Conservation (phyloP, 2,329 filamentous ascomycete species). For the Fusarium continuum region DNA sequence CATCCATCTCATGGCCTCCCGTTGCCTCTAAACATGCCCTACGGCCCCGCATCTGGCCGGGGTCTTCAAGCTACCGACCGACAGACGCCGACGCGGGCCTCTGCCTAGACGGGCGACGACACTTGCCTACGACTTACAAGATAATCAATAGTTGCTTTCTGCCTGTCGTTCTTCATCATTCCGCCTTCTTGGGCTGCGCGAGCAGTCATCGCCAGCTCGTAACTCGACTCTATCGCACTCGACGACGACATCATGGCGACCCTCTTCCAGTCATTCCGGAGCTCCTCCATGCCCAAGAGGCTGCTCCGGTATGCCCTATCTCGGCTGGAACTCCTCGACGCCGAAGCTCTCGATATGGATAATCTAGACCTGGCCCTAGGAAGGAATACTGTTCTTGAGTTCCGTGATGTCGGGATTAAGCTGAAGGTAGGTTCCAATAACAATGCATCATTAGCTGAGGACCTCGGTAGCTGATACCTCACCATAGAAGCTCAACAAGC, state of each 20-base stretch:
- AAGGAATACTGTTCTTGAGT: conserved; percentile 82
- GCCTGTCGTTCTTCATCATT: conserved; percentile 5
- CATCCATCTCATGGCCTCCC: conserved; percentile 33
- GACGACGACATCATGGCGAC: conserved; percentile 67
- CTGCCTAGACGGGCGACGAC: conserved; percentile 17
- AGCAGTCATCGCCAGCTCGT: conserved; percentile 31
- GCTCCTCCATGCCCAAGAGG: conserved; percentile 85
- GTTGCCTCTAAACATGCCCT: conserved; percentile 46
- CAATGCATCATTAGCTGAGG: conserved; percentile 12
- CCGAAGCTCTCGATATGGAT: conserved; percentile 84
- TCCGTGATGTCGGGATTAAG: conserved; percentile 85
- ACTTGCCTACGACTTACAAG: conserved; percentile 17
- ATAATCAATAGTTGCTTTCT: conserved; percentile 9
- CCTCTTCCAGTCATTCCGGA: conserved; percentile 72
- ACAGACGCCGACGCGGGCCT: conserved; percentile 33
- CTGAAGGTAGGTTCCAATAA: conserved; percentile 66
- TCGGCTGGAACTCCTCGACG: conserved; percentile 85
- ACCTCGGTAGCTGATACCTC: conserved; percentile 34
- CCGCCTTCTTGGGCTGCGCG: conserved; percentile 16
- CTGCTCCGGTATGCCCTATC: conserved; percentile 87
- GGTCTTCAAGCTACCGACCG: conserved; percentile 48
- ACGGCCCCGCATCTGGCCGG: conserved; percentile 48
- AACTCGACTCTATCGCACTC: conserved; percentile 10
- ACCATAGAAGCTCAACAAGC: conserved; percentile 76
- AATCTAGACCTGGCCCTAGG: conserved; percentile 86